Evolutionary conservation across 2,329 filamentous ascomycete species (phyloP).

Genomic region (Ophiostoma novo-ulmi): DNA sequence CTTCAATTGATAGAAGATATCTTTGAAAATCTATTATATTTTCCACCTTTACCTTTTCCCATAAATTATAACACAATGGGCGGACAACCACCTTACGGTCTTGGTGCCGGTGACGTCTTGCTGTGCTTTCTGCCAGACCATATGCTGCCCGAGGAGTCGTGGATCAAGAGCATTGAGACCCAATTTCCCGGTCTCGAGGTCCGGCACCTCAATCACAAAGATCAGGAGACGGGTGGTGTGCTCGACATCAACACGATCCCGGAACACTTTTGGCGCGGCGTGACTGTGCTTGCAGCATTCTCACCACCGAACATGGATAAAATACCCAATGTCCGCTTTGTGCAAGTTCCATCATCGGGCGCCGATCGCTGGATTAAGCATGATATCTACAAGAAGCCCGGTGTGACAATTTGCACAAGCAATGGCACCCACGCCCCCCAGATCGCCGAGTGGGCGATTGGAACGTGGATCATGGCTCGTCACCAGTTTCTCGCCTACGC

Average conservation of each 20-base stretch:
- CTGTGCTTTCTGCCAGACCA: slow-evolving; percentile 37
- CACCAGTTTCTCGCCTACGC: background rate
- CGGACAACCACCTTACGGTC: background rate
- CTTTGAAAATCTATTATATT: background rate
- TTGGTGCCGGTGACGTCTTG: slow-evolving; percentile 27
- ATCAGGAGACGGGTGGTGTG: slow-evolving; percentile 8
- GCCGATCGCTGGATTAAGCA: slow-evolving; percentile 45
- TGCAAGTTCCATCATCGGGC: slow-evolving; percentile 52
- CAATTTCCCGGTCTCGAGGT: slow-evolving; percentile 39
- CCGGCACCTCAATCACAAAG: slow-evolving; percentile 31
- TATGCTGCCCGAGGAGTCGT: slow-evolving; percentile 31
- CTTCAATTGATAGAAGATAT: background rate
- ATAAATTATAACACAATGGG: background rate
- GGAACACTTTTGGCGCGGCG: slow-evolving; percentile 36
- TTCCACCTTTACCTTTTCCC: background rate
- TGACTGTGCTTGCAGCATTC: slow-evolving; percentile 37
- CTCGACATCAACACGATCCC: slow-evolving; percentile 30
- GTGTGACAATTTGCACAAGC: slow-evolving; percentile 49
- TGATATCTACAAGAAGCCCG: slow-evolving; percentile 45
- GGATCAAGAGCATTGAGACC: slow-evolving; percentile 34
- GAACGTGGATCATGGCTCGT: slow-evolving; percentile 32
- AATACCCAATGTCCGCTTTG: slow-evolving; percentile 46
- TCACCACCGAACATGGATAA: slow-evolving; percentile 40
- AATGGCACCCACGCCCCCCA: slow-evolving; percentile 56
- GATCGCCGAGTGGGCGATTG: slow-evolving; percentile 53